Evolutionary conservation across 495 filamentous ascomycete species (phyloP).

Genomic region (Viridothelium virens): DNA sequence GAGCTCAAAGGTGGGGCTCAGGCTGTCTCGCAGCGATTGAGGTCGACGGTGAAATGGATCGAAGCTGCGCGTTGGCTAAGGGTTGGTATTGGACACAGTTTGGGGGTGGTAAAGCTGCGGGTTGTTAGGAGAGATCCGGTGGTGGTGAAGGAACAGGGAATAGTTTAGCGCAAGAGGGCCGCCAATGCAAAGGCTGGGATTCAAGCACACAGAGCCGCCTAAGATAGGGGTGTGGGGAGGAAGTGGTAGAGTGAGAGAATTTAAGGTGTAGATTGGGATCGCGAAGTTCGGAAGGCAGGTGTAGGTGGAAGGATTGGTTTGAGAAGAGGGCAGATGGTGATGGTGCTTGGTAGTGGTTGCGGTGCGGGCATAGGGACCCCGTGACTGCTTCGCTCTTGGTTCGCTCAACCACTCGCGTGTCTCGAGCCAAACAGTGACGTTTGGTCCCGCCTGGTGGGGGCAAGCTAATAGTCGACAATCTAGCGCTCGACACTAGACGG

Average conservation of each 20-base stretch:
- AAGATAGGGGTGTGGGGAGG: not conserved
- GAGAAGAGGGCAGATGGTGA: not conserved
- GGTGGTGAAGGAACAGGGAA: not conserved
- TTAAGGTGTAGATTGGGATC: not conserved
- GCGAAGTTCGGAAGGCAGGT: not conserved
- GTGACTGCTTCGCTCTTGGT: constrained; percentile 10
- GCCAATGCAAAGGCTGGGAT: not conserved
- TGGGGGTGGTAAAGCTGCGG: not conserved
- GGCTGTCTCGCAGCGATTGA: not conserved
- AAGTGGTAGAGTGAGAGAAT: not conserved
- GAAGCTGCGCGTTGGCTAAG: not conserved
- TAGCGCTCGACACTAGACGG: constrained; percentile 6
- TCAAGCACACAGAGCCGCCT: constrained; percentile 9
- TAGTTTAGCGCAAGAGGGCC: not conserved
- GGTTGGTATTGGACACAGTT: not conserved
- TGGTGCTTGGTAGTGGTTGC: constrained; percentile 9
- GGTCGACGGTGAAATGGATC: not conserved
- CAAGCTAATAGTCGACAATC: constrained; percentile 12
- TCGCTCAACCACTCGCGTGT: constrained; percentile 10
- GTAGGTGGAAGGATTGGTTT: not conserved
- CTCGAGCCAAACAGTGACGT: constrained; percentile 9
- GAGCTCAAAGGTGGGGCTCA: not conserved
- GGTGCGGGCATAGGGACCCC: constrained; percentile 9
- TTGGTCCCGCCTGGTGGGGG: not conserved
- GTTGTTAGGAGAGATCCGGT: not conserved